phyloP scores from a whole-genome alignment of 75 land plant species.

The Larix kaempferi region DNA sequence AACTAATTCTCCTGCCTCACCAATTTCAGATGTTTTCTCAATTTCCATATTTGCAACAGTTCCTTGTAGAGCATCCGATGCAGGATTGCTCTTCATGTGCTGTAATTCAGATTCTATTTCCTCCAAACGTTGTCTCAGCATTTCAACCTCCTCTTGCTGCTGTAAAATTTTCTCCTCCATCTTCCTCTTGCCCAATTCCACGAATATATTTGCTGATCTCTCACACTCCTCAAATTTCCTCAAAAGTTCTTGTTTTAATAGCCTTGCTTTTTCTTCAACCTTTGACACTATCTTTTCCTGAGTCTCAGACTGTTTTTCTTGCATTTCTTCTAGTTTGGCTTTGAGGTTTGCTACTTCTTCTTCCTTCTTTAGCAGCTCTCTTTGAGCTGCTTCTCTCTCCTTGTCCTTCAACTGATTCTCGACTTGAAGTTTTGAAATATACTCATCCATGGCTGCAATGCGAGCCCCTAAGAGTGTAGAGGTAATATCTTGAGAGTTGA shows the following conservation, averaged over 20 bases:
- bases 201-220: conserved; percentile 34
- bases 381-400: conserved; percentile 56
- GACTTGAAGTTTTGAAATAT: conserved; percentile 66
- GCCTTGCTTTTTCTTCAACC: conserved; percentile 42
- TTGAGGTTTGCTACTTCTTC: conserved; percentile 59
- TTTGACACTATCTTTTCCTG: conserved; percentile 43
- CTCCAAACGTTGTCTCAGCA: conserved; percentile 61
- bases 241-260: conserved; percentile 42
- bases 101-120: conserved; percentile 65
- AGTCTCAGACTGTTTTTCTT: conserved; percentile 29
- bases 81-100: conserved; percentile 5
- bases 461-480: conserved; percentile 63
- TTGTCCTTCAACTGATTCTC: conserved; percentile 72
- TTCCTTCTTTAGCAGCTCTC: conserved; percentile 59
- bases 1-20: conserved; percentile 28
- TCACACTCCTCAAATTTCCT: conserved; percentile 44
- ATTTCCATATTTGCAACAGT: conserved; percentile 31
- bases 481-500: conserved; percentile 26
- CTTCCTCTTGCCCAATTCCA: conserved; percentile 48
- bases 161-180: conserved; percentile 67
- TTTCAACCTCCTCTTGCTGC: conserved; percentile 66
- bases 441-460: conserved; percentile 75
- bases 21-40: conserved; percentile 28
- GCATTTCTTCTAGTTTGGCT: conserved; percentile 37
- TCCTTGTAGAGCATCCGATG: background rate